Conservation (phyloP, 768 basidiomycete species). For the Fomitopsis serialis region DNA sequence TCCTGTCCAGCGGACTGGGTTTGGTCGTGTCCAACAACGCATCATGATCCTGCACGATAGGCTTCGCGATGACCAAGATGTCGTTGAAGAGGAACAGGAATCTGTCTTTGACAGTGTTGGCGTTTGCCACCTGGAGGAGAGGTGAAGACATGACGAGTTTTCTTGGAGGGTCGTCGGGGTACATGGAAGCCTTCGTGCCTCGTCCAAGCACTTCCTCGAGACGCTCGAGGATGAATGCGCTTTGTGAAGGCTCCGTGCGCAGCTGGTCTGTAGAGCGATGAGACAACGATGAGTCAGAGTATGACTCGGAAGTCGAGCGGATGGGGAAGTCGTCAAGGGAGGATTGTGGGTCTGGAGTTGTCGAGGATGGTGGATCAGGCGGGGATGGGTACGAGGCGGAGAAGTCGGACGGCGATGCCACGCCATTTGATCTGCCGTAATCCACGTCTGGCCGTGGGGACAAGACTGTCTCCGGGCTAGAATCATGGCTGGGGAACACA, state of each 20-base stretch:
- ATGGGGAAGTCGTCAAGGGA: conserved; percentile 68
- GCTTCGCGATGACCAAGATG: conserved; percentile 90
- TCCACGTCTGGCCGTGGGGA: conserved; percentile 10
- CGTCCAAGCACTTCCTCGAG: conserved; percentile 67
- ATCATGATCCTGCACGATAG: conserved; percentile 67
- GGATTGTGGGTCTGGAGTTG: conserved; percentile 76
- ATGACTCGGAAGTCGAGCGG: conserved; percentile 66
- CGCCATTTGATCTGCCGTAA: conserved; percentile 9
- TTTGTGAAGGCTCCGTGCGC: conserved; percentile 33
- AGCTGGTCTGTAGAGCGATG: conserved; percentile 47
- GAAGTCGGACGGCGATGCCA: conserved; percentile 15
- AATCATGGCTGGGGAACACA: background rate
- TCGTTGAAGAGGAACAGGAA: conserved; percentile 98
- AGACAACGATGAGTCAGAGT: conserved; percentile 57
- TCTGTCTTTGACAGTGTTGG: conserved; percentile 91
- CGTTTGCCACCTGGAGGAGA: conserved; percentile 90
- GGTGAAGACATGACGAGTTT: conserved; percentile 81
- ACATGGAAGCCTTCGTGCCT: conserved; percentile 49
- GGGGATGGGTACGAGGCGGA: conserved; percentile 24
- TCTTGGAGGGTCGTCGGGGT: conserved; percentile 81
- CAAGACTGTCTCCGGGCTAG: conserved; percentile 10
- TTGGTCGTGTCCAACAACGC: conserved; percentile 51
- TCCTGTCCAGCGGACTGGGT: conserved; percentile 57
- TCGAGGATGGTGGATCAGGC: conserved; percentile 53
- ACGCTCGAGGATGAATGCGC: conserved; percentile 55